phyloP scores from a whole-genome alignment of 208 protist species.

The Trypanosoma lewisi region DNA sequence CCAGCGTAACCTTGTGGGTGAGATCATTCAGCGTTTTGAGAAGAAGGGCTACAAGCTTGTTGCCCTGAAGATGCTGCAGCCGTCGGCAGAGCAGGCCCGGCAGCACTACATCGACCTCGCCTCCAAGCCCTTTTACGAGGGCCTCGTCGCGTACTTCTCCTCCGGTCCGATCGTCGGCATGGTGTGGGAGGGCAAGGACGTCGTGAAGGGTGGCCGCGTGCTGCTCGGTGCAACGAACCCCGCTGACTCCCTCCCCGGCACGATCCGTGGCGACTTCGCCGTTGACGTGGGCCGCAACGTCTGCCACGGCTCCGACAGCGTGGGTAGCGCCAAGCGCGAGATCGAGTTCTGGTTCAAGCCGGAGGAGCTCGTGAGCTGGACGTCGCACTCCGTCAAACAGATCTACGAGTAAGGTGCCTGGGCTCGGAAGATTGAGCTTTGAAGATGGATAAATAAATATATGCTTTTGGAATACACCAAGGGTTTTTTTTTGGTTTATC shows the following conservation, averaged over 20 bases:
- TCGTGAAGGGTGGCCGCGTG: conserved; percentile 91
- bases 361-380: conserved; percentile 86
- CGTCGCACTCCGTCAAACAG: conserved; percentile 70
- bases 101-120: conserved; percentile 89
- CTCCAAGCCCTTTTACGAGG: conserved; percentile 93
- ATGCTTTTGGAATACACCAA: too few species aligned
- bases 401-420: conserved; percentile 83
- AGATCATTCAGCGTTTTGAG: conserved; percentile 96
- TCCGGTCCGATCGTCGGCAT: conserved; percentile 97
- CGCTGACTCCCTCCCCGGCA: conserved; percentile 90
- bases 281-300: conserved; percentile 96
- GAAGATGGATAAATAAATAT: not conserved
- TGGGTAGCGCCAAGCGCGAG: conserved; percentile 93
- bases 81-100: conserved; percentile 80
- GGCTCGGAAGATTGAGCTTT: not conserved
- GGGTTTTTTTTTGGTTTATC: too few species aligned
- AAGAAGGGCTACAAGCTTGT: conserved; percentile 95
- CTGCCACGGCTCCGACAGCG: conserved; percentile 95
- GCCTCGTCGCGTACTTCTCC: conserved; percentile 94
- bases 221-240: conserved; percentile 97
- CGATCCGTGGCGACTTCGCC: conserved; percentile 96
- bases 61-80: conserved; percentile 91
- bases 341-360: conserved; percentile 96
- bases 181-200: conserved; percentile 97
- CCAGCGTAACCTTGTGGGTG: conserved; percentile 91